Evolutionary conservation across 257 asterid genomes (phyloP).

Genomic region (Agastache rugosa): DNA sequence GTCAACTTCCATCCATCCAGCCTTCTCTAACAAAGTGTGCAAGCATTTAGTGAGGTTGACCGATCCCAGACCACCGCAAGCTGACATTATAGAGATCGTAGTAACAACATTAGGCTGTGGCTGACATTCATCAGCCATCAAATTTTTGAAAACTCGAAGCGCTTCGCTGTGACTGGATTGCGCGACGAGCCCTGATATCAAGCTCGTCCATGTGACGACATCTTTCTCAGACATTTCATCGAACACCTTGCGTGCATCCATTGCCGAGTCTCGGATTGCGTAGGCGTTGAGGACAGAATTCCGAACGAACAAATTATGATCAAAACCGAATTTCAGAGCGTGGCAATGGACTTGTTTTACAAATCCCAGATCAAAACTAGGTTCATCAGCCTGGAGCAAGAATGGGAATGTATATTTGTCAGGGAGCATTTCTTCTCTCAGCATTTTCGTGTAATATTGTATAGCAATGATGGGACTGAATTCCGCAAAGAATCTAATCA

Average conservation of each 20-base stretch:
- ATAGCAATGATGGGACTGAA: slow-evolving; percentile 30
- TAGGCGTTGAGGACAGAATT: slow-evolving; percentile 44
- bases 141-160: slow-evolving; percentile 35
- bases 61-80: slow-evolving; percentile 57
- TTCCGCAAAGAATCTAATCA: slow-evolving; percentile 53
- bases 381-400: slow-evolving; percentile 52
- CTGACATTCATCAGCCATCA: slow-evolving; percentile 31
- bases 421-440: slow-evolving; percentile 35
- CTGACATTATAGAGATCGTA: slow-evolving; percentile 50
- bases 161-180: slow-evolving; percentile 43
- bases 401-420: slow-evolving; percentile 58
- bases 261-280: slow-evolving; percentile 17
- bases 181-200: slow-evolving; percentile 57
- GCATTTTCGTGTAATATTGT: slow-evolving; percentile 45
- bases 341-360: slow-evolving; percentile 47
- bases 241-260: slow-evolving; percentile 48
- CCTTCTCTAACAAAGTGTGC: slow-evolving; percentile 49
- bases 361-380: slow-evolving; percentile 33
- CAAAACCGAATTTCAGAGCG: slow-evolving; percentile 32
- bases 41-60: slow-evolving; percentile 43
- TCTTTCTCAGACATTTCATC: slow-evolving; percentile 61
- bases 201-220: slow-evolving; percentile 59
- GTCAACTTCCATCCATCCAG: slow-evolving; percentile 49
- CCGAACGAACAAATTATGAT: slow-evolving; percentile 36
- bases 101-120: slow-evolving; percentile 45